phyloP scores from a whole-genome alignment of 1,284 basidiomycete species.

The Trichosporon sp. region DNA sequence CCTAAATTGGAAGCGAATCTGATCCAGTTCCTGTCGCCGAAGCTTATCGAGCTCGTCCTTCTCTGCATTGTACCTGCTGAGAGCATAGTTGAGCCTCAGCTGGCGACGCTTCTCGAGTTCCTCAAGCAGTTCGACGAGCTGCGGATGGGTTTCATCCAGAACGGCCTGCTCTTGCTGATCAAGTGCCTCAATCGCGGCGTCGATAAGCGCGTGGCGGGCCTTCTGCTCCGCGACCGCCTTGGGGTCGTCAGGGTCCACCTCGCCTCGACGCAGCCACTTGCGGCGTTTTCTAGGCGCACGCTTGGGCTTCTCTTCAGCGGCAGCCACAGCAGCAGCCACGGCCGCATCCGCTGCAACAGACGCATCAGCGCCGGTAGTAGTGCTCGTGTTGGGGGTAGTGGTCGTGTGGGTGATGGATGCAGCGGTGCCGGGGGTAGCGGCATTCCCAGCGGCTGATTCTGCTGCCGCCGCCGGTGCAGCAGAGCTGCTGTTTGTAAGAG shows the following conservation, averaged over 20 bases:
- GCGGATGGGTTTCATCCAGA: conserved; percentile 23
- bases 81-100: conserved; percentile 16
- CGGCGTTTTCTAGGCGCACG: conserved; percentile 32
- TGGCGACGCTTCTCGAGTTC: conserved; percentile 28
- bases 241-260: conserved; percentile 44
- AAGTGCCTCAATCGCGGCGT: conserved; percentile 29
- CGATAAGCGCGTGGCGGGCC: conserved; percentile 19
- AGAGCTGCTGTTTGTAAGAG: not conserved
- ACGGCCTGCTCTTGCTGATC: conserved; percentile 30
- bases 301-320: conserved; percentile 14
- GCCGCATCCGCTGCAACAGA: not conserved
- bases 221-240: conserved; percentile 38
- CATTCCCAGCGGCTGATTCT: not conserved
- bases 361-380: not conserved
- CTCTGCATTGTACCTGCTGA: conserved; percentile 10
- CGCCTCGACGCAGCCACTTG: conserved; percentile 40
- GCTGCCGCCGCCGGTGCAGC: not conserved
- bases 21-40: conserved; percentile 7
- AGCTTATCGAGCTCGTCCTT: conserved; percentile 17
- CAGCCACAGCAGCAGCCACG: not conserved
- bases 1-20: conserved; percentile 16
- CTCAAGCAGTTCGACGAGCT: conserved; percentile 26
- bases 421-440: not conserved
- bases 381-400: not conserved
- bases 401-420: not conserved